Conservation (phyloP, 805 yeast genomes). For the Spathaspora sp. region DNA sequence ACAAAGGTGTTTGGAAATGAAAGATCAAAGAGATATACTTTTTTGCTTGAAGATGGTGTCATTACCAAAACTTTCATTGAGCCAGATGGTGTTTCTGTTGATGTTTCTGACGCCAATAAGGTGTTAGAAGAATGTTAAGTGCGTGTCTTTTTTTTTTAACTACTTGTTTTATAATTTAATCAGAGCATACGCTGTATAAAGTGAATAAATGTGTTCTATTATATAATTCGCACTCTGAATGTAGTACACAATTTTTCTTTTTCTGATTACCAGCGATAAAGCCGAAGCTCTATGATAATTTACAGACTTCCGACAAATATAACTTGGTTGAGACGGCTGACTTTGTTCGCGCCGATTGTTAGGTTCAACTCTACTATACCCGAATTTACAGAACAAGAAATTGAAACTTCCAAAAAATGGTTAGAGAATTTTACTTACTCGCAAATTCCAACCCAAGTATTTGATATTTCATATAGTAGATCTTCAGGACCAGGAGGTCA, state of each 20-base stretch:
- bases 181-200: neutral
- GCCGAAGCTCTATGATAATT: neutral
- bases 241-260: too few species aligned
- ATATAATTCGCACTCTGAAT: too few species aligned
- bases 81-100: conserved; percentile 75
- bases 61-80: conserved; percentile 68
- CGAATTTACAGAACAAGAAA: conserved; percentile 19
- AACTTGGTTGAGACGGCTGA: neutral
- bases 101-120: conserved; percentile 46
- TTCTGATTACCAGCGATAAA: neutral
- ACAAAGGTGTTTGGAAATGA: conserved; percentile 69
- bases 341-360: neutral
- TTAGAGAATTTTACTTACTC: conserved; percentile 22
- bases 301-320: neutral
- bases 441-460: conserved; percentile 43
- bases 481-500: conserved; percentile 90
- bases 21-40: conserved; percentile 74
- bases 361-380: neutral
- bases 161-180: too few species aligned
- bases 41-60: conserved; percentile 70
- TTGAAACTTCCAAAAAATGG: conserved; percentile 41
- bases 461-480: conserved; percentile 47
- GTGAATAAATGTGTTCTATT: too few species aligned
- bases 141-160: neutral
- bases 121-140: conserved; percentile 30